Evolutionary conservation across 257 asterid genomes (phyloP), one percentile per base, ranked within the genome.

Genomic region (Solanum bukasovii): DNA sequence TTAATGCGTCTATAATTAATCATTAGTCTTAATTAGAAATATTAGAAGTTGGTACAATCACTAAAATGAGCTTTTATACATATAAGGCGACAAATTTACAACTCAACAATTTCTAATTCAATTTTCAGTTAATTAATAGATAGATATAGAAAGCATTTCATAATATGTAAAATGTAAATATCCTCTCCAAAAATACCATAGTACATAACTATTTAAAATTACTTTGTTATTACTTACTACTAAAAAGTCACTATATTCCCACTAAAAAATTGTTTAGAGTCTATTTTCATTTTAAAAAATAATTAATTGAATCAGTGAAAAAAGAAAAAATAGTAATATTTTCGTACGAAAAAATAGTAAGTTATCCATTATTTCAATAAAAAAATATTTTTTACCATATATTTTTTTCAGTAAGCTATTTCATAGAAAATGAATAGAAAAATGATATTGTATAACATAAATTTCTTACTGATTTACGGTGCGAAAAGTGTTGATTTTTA

Each of bases 311-410:
- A 0, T 23, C 6, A 21, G 3, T 23, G 13, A 61, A 23, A 8
- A 59, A 21, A 8, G 0, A 20, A 18, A 18, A 5, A 16, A 56
- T 56, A 61, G 0, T 21, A 21, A 56, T 61, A 0, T 21, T 63
- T 63, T 0, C 1, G 25, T 61, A 4, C 1, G 10, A 59, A 59
- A 59, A 59, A 59, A 20, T 7, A 20, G 3, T 18, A 18, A 56
- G 3, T 61, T 46, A 13, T 46, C 6, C 0, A n/a, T 2, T 63
- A 63, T 63, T 10, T 63, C 0, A 23, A 23, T 23, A 1, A 61
- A 9, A 61, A 61, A 23, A 1, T 2, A 0, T 0, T 63, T n/a
- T n/a, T 9, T 0, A 23, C 5, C 14, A 9, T 23, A 5, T 9
- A 11, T 0, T 4, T 10, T 56, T 63, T 63, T 4, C 5, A n/a